A percentile compares a stretch with the other conserved stretches of the same genome.
These are phyloP conservation scores for Boletus eberwhitei DNA, from an alignment of 768 basidiomycete genomes.

Conservation along the genomic window DNA sequence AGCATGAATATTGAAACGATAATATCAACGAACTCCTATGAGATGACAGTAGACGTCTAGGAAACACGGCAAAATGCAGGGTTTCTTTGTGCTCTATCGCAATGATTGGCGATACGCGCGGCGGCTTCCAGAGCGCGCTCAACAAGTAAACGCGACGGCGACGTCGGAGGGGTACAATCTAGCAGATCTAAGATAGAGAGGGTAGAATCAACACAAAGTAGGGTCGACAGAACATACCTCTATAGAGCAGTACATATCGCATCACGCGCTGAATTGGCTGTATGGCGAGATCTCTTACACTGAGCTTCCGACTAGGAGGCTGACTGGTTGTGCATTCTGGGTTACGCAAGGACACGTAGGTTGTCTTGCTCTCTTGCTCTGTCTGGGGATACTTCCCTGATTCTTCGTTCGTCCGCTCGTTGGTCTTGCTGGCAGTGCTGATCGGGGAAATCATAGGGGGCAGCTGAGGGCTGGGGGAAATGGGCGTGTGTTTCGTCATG, in stretches of 20 bases:
- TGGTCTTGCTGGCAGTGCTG: constrained; percentile 1
- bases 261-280: constrained; percentile 62
- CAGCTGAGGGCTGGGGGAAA: constrained; percentile 4
- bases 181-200: constrained; percentile 43
- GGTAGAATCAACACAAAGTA: neutral
- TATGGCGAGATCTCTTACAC: constrained; percentile 59
- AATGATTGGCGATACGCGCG: constrained; percentile 54
- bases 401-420: constrained; percentile 5
- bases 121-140: constrained; percentile 58
- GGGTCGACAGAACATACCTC: constrained; percentile 39
- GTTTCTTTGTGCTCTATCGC: constrained; percentile 59
- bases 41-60: constrained; percentile 1
- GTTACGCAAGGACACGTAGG: neutral
- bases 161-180: constrained; percentile 45
- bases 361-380: constrained; percentile 3
- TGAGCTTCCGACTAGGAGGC: constrained; percentile 20
- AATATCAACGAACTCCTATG: neutral
- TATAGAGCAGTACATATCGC: constrained; percentile 59
- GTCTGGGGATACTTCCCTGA: neutral
- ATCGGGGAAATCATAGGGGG: constrained; percentile 11
- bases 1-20: neutral
- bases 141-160: constrained; percentile 49
- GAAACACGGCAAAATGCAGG: constrained; percentile 37
- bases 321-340: neutral
- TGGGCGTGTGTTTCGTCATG: constrained; percentile 6